Conservation (phyloP, 2,329 filamentous ascomycete genomes). For the Metarhizium sp. region DNA sequence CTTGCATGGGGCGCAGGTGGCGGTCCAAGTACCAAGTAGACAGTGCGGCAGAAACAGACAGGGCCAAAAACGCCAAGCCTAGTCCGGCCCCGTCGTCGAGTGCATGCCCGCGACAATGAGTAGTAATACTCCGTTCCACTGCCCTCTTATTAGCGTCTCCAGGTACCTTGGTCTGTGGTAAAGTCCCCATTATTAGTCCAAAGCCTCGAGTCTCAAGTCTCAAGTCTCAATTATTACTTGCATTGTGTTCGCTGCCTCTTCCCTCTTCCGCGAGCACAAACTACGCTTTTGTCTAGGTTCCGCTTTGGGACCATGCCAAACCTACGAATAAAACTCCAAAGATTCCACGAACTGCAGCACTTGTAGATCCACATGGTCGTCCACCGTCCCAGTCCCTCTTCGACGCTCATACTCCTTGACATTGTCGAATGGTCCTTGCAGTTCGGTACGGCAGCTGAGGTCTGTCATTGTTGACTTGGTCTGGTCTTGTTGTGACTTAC, state of each 20-base stretch:
- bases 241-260: too few relatives aligned
- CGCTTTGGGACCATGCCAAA: not conserved
- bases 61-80: not conserved
- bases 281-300: not conserved
- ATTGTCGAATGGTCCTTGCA: too few relatives aligned
- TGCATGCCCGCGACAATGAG: not conserved
- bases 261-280: not conserved
- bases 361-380: not conserved
- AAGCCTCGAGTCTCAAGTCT: not conserved
- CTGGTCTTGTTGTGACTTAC: not conserved
- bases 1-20: too few relatives aligned
- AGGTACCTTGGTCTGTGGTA: not conserved
- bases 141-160: not conserved
- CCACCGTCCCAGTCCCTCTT: not conserved
- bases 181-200: not conserved
- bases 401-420: too few relatives aligned
- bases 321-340: not conserved
- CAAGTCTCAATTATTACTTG: not conserved
- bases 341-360: too few relatives aligned
- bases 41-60: not conserved
- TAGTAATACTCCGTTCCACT: not conserved
- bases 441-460: too few relatives aligned
- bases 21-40: not conserved
- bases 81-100: not conserved
- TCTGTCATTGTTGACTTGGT: not conserved